Conservation (phyloP, 75 land plant species). For the Sequoiadendron giganteum region DNA sequence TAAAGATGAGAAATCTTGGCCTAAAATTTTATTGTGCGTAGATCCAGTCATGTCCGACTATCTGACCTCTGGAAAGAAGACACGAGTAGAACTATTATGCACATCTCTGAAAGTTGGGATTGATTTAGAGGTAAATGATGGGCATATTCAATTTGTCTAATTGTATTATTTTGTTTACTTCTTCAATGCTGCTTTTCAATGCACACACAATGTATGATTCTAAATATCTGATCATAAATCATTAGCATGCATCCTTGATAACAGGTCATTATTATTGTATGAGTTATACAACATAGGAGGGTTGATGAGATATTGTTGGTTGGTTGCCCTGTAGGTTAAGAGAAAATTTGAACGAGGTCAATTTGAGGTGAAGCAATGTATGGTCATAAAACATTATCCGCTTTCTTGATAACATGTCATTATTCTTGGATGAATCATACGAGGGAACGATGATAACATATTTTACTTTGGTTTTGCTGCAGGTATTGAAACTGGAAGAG, state of each 20-base stretch:
- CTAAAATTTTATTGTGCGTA: conserved; percentile 57
- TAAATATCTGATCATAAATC: neutral
- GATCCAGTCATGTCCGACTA: conserved; percentile 72
- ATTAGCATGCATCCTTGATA: neutral
- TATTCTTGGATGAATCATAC: neutral
- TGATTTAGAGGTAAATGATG: conserved; percentile 50
- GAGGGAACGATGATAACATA: neutral
- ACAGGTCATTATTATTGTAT: neutral
- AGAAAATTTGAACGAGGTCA: conserved; percentile 4
- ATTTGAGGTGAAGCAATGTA: conserved; percentile 7
- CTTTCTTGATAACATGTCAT: neutral
- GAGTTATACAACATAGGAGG: neutral
- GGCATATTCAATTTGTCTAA: neutral
- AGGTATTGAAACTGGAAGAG: neutral
- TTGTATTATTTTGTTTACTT: conserved; percentile 1
- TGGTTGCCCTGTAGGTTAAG: neutral
- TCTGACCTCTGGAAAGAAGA: conserved; percentile 66
- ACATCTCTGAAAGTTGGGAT: conserved; percentile 76
- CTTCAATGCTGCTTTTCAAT: neutral
- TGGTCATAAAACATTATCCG: neutral
- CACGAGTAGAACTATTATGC: conserved; percentile 54
- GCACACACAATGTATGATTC: neutral
- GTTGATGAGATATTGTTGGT: neutral
- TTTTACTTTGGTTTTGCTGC: neutral
- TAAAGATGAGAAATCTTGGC: conserved; percentile 66